Evolutionary conservation across 1,284 basidiomycete genomes (phyloP), one percentile per base, ranked within the genome.

Genomic region (Mrakiaceae sp.): DNA sequence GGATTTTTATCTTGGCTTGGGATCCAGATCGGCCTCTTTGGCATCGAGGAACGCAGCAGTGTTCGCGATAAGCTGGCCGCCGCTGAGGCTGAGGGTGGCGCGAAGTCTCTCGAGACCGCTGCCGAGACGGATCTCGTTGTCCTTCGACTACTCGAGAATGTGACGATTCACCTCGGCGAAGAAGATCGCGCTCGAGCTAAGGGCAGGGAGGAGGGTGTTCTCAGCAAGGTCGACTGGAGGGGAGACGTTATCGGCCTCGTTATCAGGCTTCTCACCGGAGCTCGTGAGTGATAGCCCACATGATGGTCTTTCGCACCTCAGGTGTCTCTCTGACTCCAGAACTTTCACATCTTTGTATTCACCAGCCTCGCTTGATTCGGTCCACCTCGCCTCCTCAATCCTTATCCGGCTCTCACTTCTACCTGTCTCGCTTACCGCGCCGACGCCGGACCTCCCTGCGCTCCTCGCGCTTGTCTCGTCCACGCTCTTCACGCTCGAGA

Each of bases 1-100:
- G 81, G 82, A 0, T 76, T 92, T 4, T 74, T 92, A 2, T 75
- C 83, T 0, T 95, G 91, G 91, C 82, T 93, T 16, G 83, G 86
- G 71, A 83, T 87, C 74, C 87, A 90, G 71, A 73, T 88, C 42
- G 68, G 78, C 51, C 50, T 67, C 12, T 67, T 67, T 27, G 52
- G 47, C 8, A 27, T 27, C 27, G 27, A 27, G 27, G 27, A 40
- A 57, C 14, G 47, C 43, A 4, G 56, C 58, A 10, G 51, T 64
- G 4, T 54, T 54, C 12, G 66, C 67, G 11, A 60, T 49, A 50
- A 55, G 68, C 14, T 60, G 47, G 42, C 27, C 7, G 43, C 54
- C 12, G 52, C 39, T 2, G 46, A 40, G 56, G 54, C 50, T 4
- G 55, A 39, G 46, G 58, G 64, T 63, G 52, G 39, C 53, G 46